phyloP scores from a whole-genome alignment of 805 yeast genomes.

The Wickerhamiella azymoides region DNA sequence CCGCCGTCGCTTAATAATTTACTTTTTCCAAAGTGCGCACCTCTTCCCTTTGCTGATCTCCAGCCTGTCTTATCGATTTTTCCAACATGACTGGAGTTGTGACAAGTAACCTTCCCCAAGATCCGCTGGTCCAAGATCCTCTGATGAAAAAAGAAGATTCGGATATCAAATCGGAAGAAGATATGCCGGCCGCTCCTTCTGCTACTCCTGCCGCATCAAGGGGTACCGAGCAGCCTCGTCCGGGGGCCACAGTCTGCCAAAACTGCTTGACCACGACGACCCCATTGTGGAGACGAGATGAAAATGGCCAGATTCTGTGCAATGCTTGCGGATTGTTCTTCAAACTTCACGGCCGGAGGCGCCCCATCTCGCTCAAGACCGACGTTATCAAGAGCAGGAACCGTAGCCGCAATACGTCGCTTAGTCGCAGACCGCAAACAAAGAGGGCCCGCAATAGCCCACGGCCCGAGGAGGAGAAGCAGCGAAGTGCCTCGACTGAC shows the following conservation, averaged over 20 bases:
- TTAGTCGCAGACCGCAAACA: constrained; percentile 5
- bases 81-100: constrained; percentile 4
- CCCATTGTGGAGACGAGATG: constrained; percentile 92
- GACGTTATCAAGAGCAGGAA: constrained; percentile 87
- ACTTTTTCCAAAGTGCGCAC: background rate
- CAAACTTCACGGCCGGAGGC: constrained; percentile 80
- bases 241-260: constrained; percentile 36
- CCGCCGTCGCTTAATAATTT: background rate
- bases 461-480: constrained; percentile 2
- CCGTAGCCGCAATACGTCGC: constrained; percentile 27
- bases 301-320: constrained; percentile 77
- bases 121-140: background rate
- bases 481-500: constrained; percentile 7
- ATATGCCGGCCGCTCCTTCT: constrained; percentile 7
- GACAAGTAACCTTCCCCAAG: constrained; percentile 3
- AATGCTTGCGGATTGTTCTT: constrained; percentile 88
- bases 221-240: constrained; percentile 10
- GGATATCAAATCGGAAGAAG: constrained; percentile 2
- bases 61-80: background rate
- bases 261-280: constrained; percentile 89
- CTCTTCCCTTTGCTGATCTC: background rate
- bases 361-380: constrained; percentile 83
- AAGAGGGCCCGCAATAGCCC: constrained; percentile 5
- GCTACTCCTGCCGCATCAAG: constrained; percentile 9
- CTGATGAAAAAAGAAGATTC: background rate